Base-by-base conservation (phyloP, 768 basidiomycete species). In the Suillus spraguei region DNA sequence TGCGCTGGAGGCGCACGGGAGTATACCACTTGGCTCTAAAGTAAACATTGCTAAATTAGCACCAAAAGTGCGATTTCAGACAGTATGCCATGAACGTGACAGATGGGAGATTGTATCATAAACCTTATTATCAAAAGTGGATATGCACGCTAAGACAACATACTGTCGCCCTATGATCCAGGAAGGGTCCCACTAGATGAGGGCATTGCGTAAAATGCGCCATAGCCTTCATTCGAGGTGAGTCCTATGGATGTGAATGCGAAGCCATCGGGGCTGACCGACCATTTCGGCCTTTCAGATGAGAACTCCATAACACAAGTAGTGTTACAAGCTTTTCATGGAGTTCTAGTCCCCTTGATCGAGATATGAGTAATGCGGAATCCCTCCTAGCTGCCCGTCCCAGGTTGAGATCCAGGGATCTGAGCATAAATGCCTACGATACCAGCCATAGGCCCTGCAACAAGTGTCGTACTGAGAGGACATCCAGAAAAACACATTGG, bases 81-180 rank as follows among this genome's bases (percentile, higher is more conserved):
- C 42, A 84, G 73, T 5, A n/a, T n/a, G 71, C 68, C 13, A 85
- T 85, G 64, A 86, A 84, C 5, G 84, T 84, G 13, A 86, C 81
- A 1, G 80, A 76, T 2, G 84, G 76, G 1, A 85, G 84, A 32
- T 75, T 64, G 61, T 77, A 83, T 28, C 83, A 70, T 85, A 85
- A 33, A 84, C 83, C 68, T 85, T 87, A 72, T 87, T 87, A 52
- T 17, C 8, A 55, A 13, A 28, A 35, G 16, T 10, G 33, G 13
- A 4, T 14, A 47, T 17, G 13, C 10, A 13, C 10, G 17, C 38
- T 13, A 2, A 39, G 6, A 10, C 20, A 4, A 10, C 72, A 47
- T n/a, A 65, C 72, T 90, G 70, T 95, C 94, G 41, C 95, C 96
- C 36, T n/a, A 97, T 80, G 68, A 97, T 95, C 95, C 94, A 97